Evolutionary conservation across 306 rosid genomes (phyloP).

Genomic region (Pterocarpus macrocarpus): DNA sequence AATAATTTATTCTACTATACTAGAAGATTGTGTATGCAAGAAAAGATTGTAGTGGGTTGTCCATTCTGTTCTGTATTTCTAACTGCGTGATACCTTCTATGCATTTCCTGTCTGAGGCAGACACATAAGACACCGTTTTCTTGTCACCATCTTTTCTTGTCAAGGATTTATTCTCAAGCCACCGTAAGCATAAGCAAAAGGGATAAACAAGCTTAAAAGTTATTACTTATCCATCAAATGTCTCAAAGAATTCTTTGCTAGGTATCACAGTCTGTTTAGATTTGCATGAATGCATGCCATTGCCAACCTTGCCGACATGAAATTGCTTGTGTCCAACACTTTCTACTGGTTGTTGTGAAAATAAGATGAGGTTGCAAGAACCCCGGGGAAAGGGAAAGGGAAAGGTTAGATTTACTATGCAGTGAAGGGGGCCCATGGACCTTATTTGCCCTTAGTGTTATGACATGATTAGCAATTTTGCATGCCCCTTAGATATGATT

Average conservation of each 20-base stretch:
- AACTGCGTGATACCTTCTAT: neutral
- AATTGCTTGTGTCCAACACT: conserved; percentile 50
- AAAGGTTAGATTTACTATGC: neutral
- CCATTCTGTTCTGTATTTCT: conserved; percentile 40
- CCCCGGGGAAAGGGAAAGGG: neutral
- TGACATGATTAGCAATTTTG: neutral
- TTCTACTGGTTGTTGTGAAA: conserved; percentile 47
- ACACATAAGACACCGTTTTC: conserved; percentile 40
- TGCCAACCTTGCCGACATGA: conserved; percentile 34
- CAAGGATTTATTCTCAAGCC: conserved; percentile 47
- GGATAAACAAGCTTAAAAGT: conserved; percentile 43
- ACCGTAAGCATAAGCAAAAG: conserved; percentile 38
- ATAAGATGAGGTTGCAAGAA: conserved; percentile 29
- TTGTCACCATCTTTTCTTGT: conserved; percentile 31
- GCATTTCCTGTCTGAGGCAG: neutral
- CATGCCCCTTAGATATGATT: conserved; percentile 22
- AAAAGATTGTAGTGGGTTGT: conserved; percentile 40
- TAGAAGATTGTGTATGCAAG: conserved; percentile 33
- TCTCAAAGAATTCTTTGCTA: conserved; percentile 49
- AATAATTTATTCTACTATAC: neutral
- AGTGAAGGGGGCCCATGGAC: neutral
- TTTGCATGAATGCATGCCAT: neutral
- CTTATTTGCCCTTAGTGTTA: conserved; percentile 7
- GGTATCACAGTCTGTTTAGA: conserved; percentile 23
- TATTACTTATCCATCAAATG: conserved; percentile 57